Evolutionary conservation across 2,329 filamentous ascomycete species (phyloP).

Genomic region (Paramyrothecium roridum): DNA sequence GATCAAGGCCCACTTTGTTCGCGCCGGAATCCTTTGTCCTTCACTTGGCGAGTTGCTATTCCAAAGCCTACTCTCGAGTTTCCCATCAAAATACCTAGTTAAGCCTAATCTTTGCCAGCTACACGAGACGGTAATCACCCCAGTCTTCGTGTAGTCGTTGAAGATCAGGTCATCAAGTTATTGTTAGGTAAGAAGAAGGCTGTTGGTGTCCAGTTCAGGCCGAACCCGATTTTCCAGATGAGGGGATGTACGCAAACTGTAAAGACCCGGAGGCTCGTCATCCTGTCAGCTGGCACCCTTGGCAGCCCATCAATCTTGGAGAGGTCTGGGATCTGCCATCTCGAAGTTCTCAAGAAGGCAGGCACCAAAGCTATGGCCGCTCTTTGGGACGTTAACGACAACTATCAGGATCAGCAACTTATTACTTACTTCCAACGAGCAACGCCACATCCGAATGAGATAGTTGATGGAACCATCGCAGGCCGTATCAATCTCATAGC

Average conservation of each 20-base stretch:
- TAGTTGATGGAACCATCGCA: constrained; percentile 42
- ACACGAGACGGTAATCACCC: not conserved
- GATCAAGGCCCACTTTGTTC: too few relatives aligned
- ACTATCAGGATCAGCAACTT: constrained; percentile 42
- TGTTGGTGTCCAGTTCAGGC: constrained; percentile 52
- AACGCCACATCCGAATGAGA: constrained; percentile 12
- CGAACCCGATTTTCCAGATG: constrained; percentile 39
- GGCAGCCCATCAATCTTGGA: constrained; percentile 52
- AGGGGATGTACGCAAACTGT: constrained; percentile 27
- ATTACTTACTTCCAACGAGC: constrained; percentile 41
- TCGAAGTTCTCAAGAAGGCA: constrained; percentile 34
- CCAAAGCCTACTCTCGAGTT: too few relatives aligned
- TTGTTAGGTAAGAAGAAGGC: constrained; percentile 52
- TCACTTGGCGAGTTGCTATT: too few relatives aligned
- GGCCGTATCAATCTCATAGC: constrained; percentile 42
- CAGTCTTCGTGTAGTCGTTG: not conserved
- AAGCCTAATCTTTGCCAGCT: too few relatives aligned
- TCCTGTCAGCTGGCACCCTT: constrained; percentile 42
- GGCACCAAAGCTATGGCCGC: constrained; percentile 47
- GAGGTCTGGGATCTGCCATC: constrained; percentile 53
- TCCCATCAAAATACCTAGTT: too few relatives aligned
- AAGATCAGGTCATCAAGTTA: constrained; percentile 32
- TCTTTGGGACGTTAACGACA: constrained; percentile 44
- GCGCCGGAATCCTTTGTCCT: too few relatives aligned
- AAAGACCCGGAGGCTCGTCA: constrained; percentile 52